These are phyloP conservation scores for Aquilaria yunnanensis DNA, from an alignment of 345 rosid genomes.

Conservation along the genomic window DNA sequence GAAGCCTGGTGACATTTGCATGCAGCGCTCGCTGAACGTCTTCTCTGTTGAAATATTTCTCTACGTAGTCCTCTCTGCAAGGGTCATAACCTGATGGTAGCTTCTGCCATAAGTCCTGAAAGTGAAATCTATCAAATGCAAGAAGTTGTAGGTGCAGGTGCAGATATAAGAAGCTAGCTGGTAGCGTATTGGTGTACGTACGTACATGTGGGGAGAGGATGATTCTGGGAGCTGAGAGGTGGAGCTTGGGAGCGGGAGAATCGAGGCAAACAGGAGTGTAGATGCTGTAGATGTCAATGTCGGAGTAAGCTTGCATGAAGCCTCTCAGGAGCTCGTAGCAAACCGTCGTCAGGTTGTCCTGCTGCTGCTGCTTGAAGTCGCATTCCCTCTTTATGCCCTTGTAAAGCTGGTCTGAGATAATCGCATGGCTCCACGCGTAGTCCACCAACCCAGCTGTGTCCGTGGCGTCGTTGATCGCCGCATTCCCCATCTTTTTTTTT, in stretches of 20 bases:
- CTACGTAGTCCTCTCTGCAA: conserved; percentile 48
- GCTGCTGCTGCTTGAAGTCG: conserved; percentile 14
- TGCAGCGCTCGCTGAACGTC: conserved; percentile 74
- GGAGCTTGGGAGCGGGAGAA: not conserved
- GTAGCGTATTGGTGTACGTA: not conserved
- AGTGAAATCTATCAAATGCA: conserved; percentile 3
- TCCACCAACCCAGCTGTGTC: conserved; percentile 55
- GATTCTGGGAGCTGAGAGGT: conserved; percentile 22
- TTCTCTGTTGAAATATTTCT: conserved; percentile 46
- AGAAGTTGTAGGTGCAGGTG: not conserved
- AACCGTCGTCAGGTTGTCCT: conserved; percentile 6
- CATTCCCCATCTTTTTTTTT: conserved; percentile 60
- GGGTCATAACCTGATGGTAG: conserved; percentile 75
- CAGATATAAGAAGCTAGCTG: not conserved
- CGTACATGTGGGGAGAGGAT: conserved; percentile 31
- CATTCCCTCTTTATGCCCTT: conserved; percentile 34
- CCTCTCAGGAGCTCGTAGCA: conserved; percentile 21
- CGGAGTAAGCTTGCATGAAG: conserved; percentile 36
- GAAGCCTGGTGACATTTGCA: conserved; percentile 55
- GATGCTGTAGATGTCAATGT: conserved; percentile 64
- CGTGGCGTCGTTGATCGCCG: conserved; percentile 51
- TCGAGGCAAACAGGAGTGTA: conserved; percentile 50
- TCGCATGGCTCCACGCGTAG: conserved; percentile 71
- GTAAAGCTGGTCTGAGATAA: conserved; percentile 63
- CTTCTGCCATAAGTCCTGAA: conserved; percentile 41